Evolutionary conservation across 345 rosid genomes (phyloP), one percentile per base, ranked within the genome.

Genomic region (Lepidium aucheri): DNA sequence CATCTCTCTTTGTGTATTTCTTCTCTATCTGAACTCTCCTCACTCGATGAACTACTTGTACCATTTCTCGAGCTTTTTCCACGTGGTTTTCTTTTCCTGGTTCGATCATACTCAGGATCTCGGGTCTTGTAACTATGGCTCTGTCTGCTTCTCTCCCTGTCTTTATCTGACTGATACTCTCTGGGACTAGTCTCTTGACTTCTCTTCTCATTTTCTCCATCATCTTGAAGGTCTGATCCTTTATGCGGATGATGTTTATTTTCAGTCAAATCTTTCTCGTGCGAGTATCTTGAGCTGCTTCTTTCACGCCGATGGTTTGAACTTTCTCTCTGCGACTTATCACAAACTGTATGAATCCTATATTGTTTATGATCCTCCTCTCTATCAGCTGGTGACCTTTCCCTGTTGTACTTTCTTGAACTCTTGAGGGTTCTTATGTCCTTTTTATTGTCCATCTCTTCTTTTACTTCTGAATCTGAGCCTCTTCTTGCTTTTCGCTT

Each of bases 371-470:
- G 60, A 43, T 46, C 63, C 55, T 64, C 70, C 39, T 60, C 63
- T 36, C 18, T 16, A 49, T 75, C 73, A 63, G 75, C 76, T 14
- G 30, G 28, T 52, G 78, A 68, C 26, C 66, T 53, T 43, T 57
- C 62, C 34, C 45, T 70, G 42, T 65, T 34, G 50, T 39, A 2
- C 58, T 55, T 67, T 65, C 72, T 79, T 45, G 82, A 74, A 3
- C 79, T 76, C 62, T 22, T 70, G 42, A 7, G 72, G 49, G 52
- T 58, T 49, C 72, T 78, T 40, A 28, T 18, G 6, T 76, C 56
- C 57, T 66, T 60, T 41, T 64, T 72, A 43, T 61, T 17, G 5
- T 65, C 70, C 3, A 22, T 44, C 38, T 8, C 36, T 46, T 67
- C 72, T 60, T 47, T 10, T 46, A 46, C 43, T 68, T 73, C 75